Percentiles rank a stretch among this genome's conserved stretches.
Evolutionary conservation across 1,139 yeast species (phyloP).

Genomic region (Blastobotrys petasosporus): DNA sequence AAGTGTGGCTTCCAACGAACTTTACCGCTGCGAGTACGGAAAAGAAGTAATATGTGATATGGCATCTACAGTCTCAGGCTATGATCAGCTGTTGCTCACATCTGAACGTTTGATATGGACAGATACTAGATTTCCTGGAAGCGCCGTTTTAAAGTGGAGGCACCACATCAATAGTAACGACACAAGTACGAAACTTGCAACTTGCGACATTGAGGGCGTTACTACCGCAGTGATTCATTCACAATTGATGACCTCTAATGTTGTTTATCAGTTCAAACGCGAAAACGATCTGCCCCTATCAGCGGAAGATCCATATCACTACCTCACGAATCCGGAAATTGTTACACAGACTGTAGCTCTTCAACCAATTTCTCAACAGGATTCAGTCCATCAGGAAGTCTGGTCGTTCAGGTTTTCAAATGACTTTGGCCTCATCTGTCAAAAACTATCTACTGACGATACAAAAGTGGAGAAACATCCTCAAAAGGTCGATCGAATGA

Average conservation of each 20-base stretch:
- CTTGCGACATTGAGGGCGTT: slow-evolving; percentile 26
- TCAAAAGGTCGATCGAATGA: slow-evolving; percentile 1
- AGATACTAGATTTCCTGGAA: slow-evolving; percentile 23
- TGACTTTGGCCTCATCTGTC: slow-evolving; percentile 26
- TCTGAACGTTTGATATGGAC: slow-evolving; percentile 26
- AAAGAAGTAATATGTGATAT: slow-evolving; percentile 16
- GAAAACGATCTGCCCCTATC: slow-evolving; percentile 38
- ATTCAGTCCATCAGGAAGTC: background rate
- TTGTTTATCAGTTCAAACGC: slow-evolving; percentile 43
- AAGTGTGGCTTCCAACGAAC: slow-evolving; percentile 6
- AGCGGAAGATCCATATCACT: slow-evolving; percentile 38
- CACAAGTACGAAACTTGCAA: slow-evolving; percentile 45
- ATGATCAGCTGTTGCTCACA: slow-evolving; percentile 25
- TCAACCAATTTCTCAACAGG: slow-evolving; percentile 7
- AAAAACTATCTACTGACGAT: slow-evolving; percentile 15
- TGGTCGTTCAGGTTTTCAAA: slow-evolving; percentile 15
- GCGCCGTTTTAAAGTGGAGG: slow-evolving; percentile 59
- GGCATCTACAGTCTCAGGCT: slow-evolving; percentile 13
- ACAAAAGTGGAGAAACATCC: slow-evolving; percentile 6
- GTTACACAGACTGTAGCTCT: slow-evolving; percentile 15
- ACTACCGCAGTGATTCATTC: slow-evolving; percentile 41
- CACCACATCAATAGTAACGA: slow-evolving; percentile 56
- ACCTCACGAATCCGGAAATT: slow-evolving; percentile 15
- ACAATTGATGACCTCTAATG: slow-evolving; percentile 38
- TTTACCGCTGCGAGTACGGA: slow-evolving; percentile 4